These are phyloP conservation scores for Aaosphaeria pasadenensis DNA, from an alignment of 2,329 filamentous ascomycete species.

Conservation along the genomic window DNA sequence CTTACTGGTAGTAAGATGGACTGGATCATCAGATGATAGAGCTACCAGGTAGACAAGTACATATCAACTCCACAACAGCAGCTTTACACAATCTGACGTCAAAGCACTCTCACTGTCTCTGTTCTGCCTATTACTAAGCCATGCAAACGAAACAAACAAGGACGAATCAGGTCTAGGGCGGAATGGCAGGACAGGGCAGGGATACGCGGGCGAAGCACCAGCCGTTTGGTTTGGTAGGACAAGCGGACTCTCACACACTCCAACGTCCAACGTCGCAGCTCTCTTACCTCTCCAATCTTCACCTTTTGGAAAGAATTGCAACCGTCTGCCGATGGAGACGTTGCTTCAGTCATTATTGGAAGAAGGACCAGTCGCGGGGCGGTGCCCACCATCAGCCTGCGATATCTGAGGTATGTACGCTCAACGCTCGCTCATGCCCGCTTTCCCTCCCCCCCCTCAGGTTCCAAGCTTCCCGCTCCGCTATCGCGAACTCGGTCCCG, in stretches of 20 bases:
- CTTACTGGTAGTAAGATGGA: too few relatives aligned
- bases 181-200: neutral
- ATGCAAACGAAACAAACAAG: too few relatives aligned
- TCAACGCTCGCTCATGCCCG: neutral
- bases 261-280: slow-evolving; percentile 11
- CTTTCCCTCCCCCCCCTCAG: slow-evolving; percentile 12
- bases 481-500: neutral
- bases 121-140: too few relatives aligned
- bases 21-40: too few relatives aligned
- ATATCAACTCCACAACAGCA: too few relatives aligned
- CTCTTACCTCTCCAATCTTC: slow-evolving; percentile 1
- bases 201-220: neutral
- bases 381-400: slow-evolving; percentile 24
- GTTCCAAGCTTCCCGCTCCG: slow-evolving; percentile 1
- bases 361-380: slow-evolving; percentile 31
- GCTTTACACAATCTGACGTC: too few relatives aligned
- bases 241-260: slow-evolving; percentile 6
- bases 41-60: too few relatives aligned
- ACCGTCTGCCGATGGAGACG: slow-evolving; percentile 33
- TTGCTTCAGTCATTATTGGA: slow-evolving; percentile 29
- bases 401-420: slow-evolving; percentile 6
- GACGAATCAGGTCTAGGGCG: too few relatives aligned
- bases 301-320: slow-evolving; percentile 12
- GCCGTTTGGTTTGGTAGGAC: neutral
- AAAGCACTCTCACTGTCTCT: too few relatives aligned